Percentiles rank a stretch among this genome's conserved stretches.
These are phyloP conservation scores for Epicoccum nigrum DNA, from an alignment of 2,329 filamentous ascomycete genomes.

Conservation along the genomic window DNA sequence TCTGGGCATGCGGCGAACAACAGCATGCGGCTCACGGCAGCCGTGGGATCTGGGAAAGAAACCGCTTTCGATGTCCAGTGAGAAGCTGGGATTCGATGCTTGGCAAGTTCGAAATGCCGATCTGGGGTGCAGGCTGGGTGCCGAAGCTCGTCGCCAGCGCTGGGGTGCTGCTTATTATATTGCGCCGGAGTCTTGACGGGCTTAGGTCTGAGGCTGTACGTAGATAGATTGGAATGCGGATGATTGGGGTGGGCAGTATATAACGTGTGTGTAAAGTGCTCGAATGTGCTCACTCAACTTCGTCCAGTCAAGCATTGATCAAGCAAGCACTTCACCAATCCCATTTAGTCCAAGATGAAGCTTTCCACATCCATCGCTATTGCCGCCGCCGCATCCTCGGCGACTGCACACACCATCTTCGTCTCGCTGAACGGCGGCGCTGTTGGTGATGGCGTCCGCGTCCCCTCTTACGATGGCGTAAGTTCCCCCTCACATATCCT, in stretches of 20 bases:
- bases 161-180: not conserved
- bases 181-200: not conserved
- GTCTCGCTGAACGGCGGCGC: conserved; percentile 55
- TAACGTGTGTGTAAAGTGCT: conserved; percentile 3
- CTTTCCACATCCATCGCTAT: conserved; percentile 32
- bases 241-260: not conserved
- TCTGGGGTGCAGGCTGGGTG: not conserved
- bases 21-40: conserved; percentile 1
- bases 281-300: conserved; percentile 2
- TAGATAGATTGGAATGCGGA: not conserved
- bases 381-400: conserved; percentile 41
- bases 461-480: conserved; percentile 50
- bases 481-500: not conserved
- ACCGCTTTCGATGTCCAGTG: not conserved
- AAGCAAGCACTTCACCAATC: not conserved
- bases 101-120: not conserved
- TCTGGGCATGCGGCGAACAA: conserved; percentile 3
- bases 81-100: not conserved
- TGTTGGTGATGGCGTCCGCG: conserved; percentile 59
- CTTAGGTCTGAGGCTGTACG: not conserved
- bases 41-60: not conserved
- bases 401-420: conserved; percentile 59
- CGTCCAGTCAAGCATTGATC: not conserved
- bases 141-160: not conserved
- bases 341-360: conserved; percentile 35